Base-by-base conservation (phyloP, 202 grass and related monocot species). In the Saccharum hybrid region DNA sequence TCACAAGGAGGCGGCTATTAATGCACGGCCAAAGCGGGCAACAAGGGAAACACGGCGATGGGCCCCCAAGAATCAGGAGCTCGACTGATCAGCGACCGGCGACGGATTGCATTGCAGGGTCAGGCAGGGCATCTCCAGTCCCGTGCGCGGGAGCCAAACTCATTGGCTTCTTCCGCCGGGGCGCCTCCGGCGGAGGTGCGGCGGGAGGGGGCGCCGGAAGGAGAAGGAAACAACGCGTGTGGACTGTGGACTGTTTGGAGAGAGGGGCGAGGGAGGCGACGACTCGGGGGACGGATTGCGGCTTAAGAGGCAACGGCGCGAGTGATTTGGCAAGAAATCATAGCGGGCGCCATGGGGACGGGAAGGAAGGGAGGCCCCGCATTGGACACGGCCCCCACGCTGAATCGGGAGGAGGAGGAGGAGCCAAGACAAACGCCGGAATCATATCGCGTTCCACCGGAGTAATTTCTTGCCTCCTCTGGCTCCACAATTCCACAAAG, bases 1-100 rank as follows among this genome's bases (percentile, higher is more conserved):
- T 21, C 38, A 59, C 63, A 77, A 68, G 65, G 65, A 77, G 71
- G 75, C 64, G 63, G 75, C 68, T 86, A 86, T 90, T 82, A 90
- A 90, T 86, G 88, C 74, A 46, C 40, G 83, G 68, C 59, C 71
- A 60, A 82, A 67, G 72, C 78, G 54, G 54, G 65, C 63, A 82
- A 37, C 16, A 59, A 77, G 69, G 5, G 54, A 67, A 37, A 26
- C n/a, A 64, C 59, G 43, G 42, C n/a, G 41, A 61, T 76, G 77
- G 72, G 82, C 57, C 16, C 77, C 77, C 38, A 60, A 61, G 62
- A 61, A 81, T 75, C 70, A 59, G 49, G 63, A 68, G 37, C 74
- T 69, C 26, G 68, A 30, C 63, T 78, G 80, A 82, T 82, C 85
- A 76, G 31, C 79, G 39, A 72, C 75, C 67, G 41, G 72, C 78